phyloP scores from a whole-genome alignment of 345 rosid genomes.

The Tarenaya hassleriana region DNA sequence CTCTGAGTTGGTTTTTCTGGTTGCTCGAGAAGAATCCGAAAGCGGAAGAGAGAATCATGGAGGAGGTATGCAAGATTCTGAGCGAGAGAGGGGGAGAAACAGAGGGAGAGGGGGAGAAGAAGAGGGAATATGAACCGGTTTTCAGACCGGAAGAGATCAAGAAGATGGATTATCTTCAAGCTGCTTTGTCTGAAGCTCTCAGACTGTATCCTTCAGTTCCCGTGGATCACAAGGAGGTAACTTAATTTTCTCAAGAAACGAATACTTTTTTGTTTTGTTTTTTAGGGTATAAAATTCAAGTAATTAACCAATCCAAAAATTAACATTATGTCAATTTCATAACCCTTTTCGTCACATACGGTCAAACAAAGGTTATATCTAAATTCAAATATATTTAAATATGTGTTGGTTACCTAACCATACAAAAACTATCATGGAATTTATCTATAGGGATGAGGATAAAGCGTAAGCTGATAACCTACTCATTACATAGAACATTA shows the following conservation, averaged over 20 bases:
- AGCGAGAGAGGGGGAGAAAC: slow-evolving; percentile 32
- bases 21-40: slow-evolving; percentile 48
- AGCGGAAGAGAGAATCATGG: slow-evolving; percentile 49
- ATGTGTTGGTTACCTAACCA: no score
- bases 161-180: slow-evolving; percentile 95
- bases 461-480: no score
- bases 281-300: background rate
- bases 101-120: slow-evolving; percentile 18
- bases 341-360: no score
- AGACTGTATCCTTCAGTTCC: slow-evolving; percentile 97
- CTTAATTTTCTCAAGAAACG: background rate
- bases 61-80: slow-evolving; percentile 49
- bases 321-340: no score
- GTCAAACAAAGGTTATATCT: no score
- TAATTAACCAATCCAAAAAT: background rate
- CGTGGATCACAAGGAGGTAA: slow-evolving; percentile 95
- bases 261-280: background rate
- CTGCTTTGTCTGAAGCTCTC: slow-evolving; percentile 86
- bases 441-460: no score
- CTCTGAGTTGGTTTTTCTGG: slow-evolving; percentile 76
- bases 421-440: no score
- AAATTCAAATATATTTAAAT: no score
- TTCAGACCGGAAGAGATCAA: slow-evolving; percentile 78
- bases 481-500: no score
- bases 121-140: slow-evolving; percentile 21